Evolutionary conservation across 164 flowering plant genomes (phyloP).

Genomic region (Akebia trifoliata): DNA sequence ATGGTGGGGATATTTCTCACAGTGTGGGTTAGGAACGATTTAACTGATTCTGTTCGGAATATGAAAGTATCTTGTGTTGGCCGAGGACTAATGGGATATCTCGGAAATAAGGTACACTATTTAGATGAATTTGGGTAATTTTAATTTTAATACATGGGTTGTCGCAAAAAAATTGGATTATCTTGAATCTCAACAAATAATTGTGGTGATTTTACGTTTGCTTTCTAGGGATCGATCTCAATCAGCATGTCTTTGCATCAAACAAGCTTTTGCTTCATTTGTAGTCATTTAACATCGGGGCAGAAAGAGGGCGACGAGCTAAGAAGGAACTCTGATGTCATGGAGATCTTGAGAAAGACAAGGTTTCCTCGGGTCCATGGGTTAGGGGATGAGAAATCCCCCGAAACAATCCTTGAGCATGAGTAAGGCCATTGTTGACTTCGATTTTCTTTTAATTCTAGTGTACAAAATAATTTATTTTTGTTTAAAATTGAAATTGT

Average conservation of each 20-base stretch:
- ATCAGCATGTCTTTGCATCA: constrained; percentile 97
- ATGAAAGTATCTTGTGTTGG: constrained; percentile 54
- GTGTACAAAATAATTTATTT: no score
- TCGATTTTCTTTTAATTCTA: no score
- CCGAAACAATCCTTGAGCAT: constrained; percentile 86
- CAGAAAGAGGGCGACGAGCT: constrained; percentile 98
- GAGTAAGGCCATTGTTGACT: constrained; percentile 47
- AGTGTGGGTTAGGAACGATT: constrained; percentile 41
- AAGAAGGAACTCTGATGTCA: constrained; percentile 89
- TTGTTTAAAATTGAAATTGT: no score
- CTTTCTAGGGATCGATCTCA: constrained; percentile 92
- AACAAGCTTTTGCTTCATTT: constrained; percentile 95
- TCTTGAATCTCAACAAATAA: neutral
- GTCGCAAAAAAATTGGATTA: neutral
- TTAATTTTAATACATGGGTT: neutral
- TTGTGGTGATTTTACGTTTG: constrained; percentile 13
- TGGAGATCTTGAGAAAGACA: constrained; percentile 96
- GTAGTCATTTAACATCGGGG: constrained; percentile 97
- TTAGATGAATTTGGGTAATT: neutral
- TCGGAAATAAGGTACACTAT: constrained; percentile 43
- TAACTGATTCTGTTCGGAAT: constrained; percentile 34
- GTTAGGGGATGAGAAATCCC: constrained; percentile 64
- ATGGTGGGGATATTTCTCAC: constrained; percentile 55
- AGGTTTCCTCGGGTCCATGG: constrained; percentile 90
- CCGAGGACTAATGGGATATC: constrained; percentile 55